phyloP scores from a whole-genome alignment of 2,329 filamentous ascomycete genomes.

The Cladophialophora carrionii region DNA sequence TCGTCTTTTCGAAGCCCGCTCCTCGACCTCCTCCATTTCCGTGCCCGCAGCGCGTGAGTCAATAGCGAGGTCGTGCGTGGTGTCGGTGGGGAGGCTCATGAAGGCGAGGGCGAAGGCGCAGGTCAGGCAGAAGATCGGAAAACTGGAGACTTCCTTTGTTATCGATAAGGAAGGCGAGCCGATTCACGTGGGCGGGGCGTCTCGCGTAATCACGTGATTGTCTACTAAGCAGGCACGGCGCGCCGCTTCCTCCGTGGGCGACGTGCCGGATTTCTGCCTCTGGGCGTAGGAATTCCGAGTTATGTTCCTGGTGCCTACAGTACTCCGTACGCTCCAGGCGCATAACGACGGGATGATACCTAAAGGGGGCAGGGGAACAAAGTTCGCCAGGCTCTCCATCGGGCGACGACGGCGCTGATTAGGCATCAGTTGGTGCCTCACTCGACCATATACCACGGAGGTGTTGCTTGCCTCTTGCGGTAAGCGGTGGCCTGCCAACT shows the following conservation, averaged over 20 bases:
- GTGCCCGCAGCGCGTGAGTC: too few species aligned
- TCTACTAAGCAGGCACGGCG: background rate
- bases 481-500: background rate
- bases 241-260: background rate
- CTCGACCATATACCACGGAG: background rate
- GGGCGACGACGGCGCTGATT: background rate
- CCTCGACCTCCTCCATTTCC: slow-evolving; percentile 15
- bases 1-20: slow-evolving; percentile 23
- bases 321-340: background rate
- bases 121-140: slow-evolving; percentile 9
- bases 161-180: background rate
- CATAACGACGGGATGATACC: background rate
- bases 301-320: background rate
- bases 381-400: background rate
- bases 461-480: background rate
- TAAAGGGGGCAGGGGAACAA: background rate
- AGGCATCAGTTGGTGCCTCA: slow-evolving; percentile 1
- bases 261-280: background rate
- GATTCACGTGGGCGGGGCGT: background rate
- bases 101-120: background rate
- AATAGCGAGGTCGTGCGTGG: background rate
- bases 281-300: background rate
- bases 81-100: background rate
- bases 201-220: background rate
- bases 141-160: background rate